Evolutionary conservation across 345 rosid species (phyloP).

Genomic region (Populus tremula): DNA sequence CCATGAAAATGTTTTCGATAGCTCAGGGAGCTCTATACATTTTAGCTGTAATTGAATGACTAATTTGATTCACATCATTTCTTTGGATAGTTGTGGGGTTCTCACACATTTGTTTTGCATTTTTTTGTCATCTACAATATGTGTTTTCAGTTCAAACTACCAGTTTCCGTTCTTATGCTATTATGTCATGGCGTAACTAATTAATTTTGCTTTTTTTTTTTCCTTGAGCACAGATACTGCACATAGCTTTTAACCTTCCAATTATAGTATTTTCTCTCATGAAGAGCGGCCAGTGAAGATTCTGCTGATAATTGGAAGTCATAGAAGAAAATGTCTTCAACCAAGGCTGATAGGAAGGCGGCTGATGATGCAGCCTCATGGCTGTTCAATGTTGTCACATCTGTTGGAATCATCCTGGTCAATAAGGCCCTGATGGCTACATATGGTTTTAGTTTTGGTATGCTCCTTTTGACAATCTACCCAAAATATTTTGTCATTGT

Average conservation of each 20-base stretch:
- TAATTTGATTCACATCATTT: not conserved
- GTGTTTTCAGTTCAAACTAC: not conserved
- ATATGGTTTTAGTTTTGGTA: slow-evolving; percentile 92
- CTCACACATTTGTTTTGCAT: not conserved
- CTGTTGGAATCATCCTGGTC: slow-evolving; percentile 95
- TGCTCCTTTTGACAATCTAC: slow-evolving; percentile 4
- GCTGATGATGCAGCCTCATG: slow-evolving; percentile 86
- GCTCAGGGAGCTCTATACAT: not conserved
- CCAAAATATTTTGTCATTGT: not conserved
- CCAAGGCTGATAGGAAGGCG: slow-evolving; percentile 77
- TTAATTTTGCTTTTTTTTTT: not conserved
- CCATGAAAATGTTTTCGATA: not conserved
- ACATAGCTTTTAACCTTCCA: not conserved
- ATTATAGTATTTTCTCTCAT: slow-evolving; percentile 12
- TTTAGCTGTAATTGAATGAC: not conserved
- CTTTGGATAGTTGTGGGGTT: not conserved
- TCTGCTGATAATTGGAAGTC: slow-evolving; percentile 26
- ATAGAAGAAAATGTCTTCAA: slow-evolving; percentile 48
- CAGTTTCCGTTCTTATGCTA: not conserved
- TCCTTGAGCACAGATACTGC: not conserved
- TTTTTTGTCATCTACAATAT: not conserved
- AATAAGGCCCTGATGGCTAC: slow-evolving; percentile 96
- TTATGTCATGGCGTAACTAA: not conserved
- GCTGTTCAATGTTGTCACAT: slow-evolving; percentile 95
- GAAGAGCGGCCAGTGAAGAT: slow-evolving; percentile 27